These are phyloP conservation scores for Hordeum pubiflorum DNA, from an alignment of 202 grass and related monocot genomes.

Conservation along the genomic window DNA sequence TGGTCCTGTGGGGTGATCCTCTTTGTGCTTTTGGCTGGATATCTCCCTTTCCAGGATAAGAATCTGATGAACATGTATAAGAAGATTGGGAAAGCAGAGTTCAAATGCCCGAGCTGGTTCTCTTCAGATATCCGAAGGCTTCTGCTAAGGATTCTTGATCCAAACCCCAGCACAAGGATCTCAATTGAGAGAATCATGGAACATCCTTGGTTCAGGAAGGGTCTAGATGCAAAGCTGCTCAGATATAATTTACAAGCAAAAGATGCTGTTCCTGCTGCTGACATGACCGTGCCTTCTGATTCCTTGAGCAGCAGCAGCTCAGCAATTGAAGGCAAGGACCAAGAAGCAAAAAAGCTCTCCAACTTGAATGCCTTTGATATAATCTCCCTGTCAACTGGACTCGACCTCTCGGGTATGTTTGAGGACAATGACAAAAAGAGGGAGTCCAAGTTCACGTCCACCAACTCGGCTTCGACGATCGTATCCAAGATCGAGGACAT, in stretches of 20 bases:
- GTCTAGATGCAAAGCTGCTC: conserved; percentile 52
- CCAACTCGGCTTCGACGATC: conserved; percentile 48
- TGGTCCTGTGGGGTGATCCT: conserved; percentile 98
- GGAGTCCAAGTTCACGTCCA: conserved; percentile 83
- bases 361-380: conserved; percentile 96
- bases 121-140: conserved; percentile 60
- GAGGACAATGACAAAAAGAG: conserved; percentile 52
- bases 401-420: conserved; percentile 89
- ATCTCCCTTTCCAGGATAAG: conserved; percentile 81
- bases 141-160: conserved; percentile 74
- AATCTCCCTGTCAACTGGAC: conserved; percentile 71
- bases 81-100: conserved; percentile 86
- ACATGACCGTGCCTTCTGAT: conserved; percentile 11
- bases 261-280: background rate
- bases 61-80: conserved; percentile 97
- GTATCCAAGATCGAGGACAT: conserved; percentile 71
- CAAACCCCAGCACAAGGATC: conserved; percentile 74
- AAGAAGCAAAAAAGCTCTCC: conserved; percentile 29
- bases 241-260: conserved; percentile 29
- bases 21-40: conserved; percentile 80
- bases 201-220: conserved; percentile 89
- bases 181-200: conserved; percentile 86
- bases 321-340: background rate
- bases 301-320: conserved; percentile 3
- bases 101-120: conserved; percentile 78